A percentile compares a stretch with the other conserved stretches of the same genome.
phyloP scores from a whole-genome alignment of 225 moss, liverwort and hornwort genomes.

The Straminergon stramineum region DNA sequence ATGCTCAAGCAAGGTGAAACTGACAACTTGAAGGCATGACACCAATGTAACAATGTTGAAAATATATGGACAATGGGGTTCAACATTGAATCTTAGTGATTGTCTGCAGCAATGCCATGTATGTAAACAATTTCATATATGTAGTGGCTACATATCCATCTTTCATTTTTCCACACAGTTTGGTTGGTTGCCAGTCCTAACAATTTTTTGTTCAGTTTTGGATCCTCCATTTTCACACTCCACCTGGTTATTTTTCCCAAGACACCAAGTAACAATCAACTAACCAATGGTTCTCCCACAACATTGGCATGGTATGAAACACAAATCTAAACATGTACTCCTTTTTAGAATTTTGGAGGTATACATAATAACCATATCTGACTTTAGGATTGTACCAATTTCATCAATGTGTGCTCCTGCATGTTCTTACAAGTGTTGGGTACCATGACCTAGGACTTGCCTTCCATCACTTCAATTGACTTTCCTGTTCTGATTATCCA shows the following conservation, averaged over 20 bases:
- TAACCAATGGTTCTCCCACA: fast-evolving
- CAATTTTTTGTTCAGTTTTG: fast-evolving
- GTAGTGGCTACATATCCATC: not conserved
- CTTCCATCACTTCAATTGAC: too few relatives aligned
- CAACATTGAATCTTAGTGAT: not conserved
- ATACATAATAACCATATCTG: fast-evolving
- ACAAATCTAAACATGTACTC: not conserved
- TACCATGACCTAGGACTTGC: not conserved
- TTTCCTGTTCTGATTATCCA: fast-evolving
- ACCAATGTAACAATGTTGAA: not conserved
- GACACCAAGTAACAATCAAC: not conserved
- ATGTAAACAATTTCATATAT: not conserved
- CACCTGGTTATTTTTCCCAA: not conserved
- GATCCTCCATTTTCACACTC: not conserved
- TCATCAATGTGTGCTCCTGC: not conserved
- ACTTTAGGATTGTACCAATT: fast-evolving
- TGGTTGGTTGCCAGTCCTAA: not conserved
- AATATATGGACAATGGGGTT: not conserved
- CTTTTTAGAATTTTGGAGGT: not conserved
- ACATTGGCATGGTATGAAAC: not conserved
- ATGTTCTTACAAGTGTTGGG: not conserved
- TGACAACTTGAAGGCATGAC: not conserved
- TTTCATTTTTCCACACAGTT: not conserved
- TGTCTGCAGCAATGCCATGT: not conserved
- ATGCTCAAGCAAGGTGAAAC: not conserved